These are phyloP conservation scores for Diplosphaera chodatii DNA, from an alignment of 139 green algal genomes.

Conservation along the genomic window DNA sequence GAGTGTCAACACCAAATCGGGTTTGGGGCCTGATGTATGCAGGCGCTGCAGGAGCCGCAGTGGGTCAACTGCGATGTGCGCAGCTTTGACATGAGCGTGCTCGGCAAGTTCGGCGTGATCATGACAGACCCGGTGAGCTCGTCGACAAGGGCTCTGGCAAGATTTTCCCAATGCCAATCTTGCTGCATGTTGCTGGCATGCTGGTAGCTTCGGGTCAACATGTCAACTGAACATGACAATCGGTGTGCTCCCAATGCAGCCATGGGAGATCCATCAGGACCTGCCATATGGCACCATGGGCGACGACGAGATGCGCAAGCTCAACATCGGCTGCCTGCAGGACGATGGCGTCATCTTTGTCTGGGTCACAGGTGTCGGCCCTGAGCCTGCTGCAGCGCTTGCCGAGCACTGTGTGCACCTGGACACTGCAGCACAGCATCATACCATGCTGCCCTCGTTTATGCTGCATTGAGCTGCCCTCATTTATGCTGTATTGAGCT, in stretches of 20 bases:
- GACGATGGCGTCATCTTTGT: conserved; percentile 84
- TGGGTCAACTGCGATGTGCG: conserved; percentile 81
- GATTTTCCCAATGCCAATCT: too few relatives aligned
- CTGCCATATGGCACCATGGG: conserved; percentile 83
- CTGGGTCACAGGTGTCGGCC: conserved; percentile 69
- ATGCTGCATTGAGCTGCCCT: too few relatives aligned
- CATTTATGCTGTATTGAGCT: background rate
- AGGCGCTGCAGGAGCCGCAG: conserved; percentile 59
- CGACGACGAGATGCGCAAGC: conserved; percentile 74
- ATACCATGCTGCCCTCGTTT: too few relatives aligned
- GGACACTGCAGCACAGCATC: too few relatives aligned
- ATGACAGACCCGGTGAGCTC: conserved; percentile 66
- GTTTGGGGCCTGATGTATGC: too few relatives aligned
- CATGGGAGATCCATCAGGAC: conserved; percentile 83
- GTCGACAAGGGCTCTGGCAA: too few relatives aligned
- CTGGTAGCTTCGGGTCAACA: too few relatives aligned
- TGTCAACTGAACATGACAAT: too few relatives aligned
- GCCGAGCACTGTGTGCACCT: too few relatives aligned
- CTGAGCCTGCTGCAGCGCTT: background rate
- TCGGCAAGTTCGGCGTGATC: conserved; percentile 82
- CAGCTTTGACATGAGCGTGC: conserved; percentile 67
- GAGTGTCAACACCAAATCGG: too few relatives aligned
- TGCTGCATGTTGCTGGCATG: too few relatives aligned
- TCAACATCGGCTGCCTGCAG: conserved; percentile 61
- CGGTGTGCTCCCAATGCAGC: conserved; percentile 3